Conservation (phyloP, 805 yeast genomes). For the Maudiozyma serrabonitensis region DNA sequence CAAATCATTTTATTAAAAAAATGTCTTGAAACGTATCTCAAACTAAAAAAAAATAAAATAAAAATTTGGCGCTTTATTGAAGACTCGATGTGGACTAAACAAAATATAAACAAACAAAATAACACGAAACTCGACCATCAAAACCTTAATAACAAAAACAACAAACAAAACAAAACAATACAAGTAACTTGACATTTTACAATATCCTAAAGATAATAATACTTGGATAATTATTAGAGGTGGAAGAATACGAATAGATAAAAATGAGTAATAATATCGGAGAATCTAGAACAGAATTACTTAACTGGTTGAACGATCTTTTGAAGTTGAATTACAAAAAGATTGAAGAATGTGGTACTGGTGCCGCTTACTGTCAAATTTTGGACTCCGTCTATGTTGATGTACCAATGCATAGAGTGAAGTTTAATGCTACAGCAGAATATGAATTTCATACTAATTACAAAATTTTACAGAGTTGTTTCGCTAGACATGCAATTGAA, state of each 20-base stretch:
- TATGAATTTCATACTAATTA: conserved; percentile 72
- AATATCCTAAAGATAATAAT: background rate
- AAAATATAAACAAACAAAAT: background rate
- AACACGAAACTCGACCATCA: background rate
- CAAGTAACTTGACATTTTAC: too few species aligned
- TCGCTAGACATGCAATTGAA: conserved; percentile 58
- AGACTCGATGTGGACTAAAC: background rate
- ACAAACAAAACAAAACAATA: too few species aligned
- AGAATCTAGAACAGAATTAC: conserved; percentile 74
- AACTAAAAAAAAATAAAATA: too few species aligned
- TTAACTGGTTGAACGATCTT: conserved; percentile 75
- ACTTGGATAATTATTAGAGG: background rate
- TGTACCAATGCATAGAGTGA: conserved; percentile 71
- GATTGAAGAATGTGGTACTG: conserved; percentile 91
- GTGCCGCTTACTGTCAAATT: conserved; percentile 90
- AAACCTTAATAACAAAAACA: too few species aligned
- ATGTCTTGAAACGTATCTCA: too few species aligned
- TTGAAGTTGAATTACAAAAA: conserved; percentile 57
- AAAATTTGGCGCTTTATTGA: too few species aligned
- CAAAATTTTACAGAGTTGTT: conserved; percentile 78
- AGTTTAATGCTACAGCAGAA: conserved; percentile 58
- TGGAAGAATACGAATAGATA: background rate
- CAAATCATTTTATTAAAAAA: too few species aligned
- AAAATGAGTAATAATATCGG: conserved; percentile 33
- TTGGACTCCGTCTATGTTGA: conserved; percentile 79